These are phyloP conservation scores for Geranium rotundifolium DNA, from an alignment of 345 rosid genomes.

Conservation along the genomic window DNA sequence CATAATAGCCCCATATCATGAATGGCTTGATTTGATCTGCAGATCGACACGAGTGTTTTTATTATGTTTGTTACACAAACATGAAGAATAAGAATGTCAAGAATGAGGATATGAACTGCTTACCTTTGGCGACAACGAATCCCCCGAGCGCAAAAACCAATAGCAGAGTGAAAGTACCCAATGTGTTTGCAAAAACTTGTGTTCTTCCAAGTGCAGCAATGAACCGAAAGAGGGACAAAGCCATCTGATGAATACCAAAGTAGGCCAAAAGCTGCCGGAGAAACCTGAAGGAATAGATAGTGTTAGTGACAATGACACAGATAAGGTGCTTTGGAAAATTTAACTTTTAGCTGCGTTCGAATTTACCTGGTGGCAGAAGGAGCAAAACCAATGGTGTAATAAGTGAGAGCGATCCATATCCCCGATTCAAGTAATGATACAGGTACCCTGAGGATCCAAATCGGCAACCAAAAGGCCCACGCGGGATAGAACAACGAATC, in stretches of 20 bases:
- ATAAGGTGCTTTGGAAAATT: neutral
- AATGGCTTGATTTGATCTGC: conserved; percentile 60
- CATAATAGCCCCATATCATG: conserved; percentile 80
- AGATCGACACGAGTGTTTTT: conserved; percentile 7
- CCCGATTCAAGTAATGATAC: conserved; percentile 29
- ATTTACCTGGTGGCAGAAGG: conserved; percentile 36
- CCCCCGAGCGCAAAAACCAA: conserved; percentile 79
- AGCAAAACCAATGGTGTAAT: conserved; percentile 41
- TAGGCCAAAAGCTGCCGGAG: conserved; percentile 62
- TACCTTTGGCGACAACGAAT: conserved; percentile 66
- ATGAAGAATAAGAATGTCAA: neutral
- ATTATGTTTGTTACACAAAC: neutral
- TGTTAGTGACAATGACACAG: neutral
- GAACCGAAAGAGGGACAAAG: conserved; percentile 78
- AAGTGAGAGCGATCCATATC: conserved; percentile 36
- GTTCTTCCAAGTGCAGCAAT: conserved; percentile 82
- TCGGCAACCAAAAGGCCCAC: conserved; percentile 37
- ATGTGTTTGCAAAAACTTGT: conserved; percentile 51
- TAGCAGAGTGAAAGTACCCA: conserved; percentile 59
- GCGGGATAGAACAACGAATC: conserved; percentile 36
- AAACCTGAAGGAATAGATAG: conserved; percentile 31
- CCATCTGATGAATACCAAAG: conserved; percentile 75
- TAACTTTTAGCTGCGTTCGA: too few species aligned
- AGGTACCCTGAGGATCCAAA: conserved; percentile 35
- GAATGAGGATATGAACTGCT: conserved; percentile 14